Evolutionary conservation across 2,329 filamentous ascomycete species (phyloP).

Genomic region (Trichoderma koningiopsis): DNA sequence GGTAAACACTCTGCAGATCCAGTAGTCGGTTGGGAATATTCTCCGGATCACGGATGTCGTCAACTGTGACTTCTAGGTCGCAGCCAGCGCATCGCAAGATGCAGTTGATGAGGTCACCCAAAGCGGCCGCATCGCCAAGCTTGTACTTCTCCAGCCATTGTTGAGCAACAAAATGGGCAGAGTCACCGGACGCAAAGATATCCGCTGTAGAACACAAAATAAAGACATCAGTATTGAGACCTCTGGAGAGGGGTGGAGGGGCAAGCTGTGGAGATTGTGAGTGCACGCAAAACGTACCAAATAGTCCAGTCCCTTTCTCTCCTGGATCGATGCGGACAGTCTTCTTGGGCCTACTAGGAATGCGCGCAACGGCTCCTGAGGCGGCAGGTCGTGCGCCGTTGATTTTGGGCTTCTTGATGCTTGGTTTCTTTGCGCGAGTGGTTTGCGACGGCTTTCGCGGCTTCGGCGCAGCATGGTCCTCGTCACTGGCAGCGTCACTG

Average conservation of each 20-base stretch:
- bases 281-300: slow-evolving; percentile 47
- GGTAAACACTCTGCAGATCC: slow-evolving; percentile 87
- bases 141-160: slow-evolving; percentile 63
- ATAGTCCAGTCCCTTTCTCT: slow-evolving; percentile 56
- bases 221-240: background rate
- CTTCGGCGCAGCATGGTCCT: slow-evolving; percentile 43
- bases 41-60: slow-evolving; percentile 89
- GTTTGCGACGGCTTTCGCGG: slow-evolving; percentile 47
- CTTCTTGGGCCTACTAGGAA: slow-evolving; percentile 60
- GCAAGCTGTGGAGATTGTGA: background rate
- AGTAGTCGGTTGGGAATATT: slow-evolving; percentile 75
- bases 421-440: slow-evolving; percentile 56
- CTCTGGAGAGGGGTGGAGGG: slow-evolving; percentile 31
- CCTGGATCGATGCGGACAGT: slow-evolving; percentile 54
- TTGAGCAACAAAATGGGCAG: slow-evolving; percentile 58
- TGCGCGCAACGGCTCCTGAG: slow-evolving; percentile 44
- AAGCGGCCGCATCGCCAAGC: slow-evolving; percentile 54
- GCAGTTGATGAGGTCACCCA: slow-evolving; percentile 67
- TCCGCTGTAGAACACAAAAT: slow-evolving; percentile 50
- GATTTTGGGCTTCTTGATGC: slow-evolving; percentile 64
- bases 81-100: slow-evolving; percentile 76
- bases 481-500: slow-evolving; percentile 50
- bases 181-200: slow-evolving; percentile 62
- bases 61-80: slow-evolving; percentile 72
- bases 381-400: slow-evolving; percentile 53